Conservation (phyloP, 495 filamentous ascomycete genomes). For the Daldinia caldariorum region DNA sequence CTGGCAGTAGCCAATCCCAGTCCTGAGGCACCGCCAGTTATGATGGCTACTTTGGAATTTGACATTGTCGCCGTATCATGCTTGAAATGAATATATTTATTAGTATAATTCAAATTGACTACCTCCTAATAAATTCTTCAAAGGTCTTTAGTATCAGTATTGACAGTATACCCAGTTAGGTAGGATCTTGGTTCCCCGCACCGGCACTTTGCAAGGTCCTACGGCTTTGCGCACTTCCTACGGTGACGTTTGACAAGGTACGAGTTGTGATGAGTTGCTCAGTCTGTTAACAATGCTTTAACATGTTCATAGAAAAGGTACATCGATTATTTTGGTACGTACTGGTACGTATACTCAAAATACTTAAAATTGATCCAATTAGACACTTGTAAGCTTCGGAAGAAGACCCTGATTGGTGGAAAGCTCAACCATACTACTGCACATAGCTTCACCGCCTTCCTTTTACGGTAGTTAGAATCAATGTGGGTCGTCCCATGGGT, state of each 20-base stretch:
- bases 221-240: neutral
- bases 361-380: slow-evolving; percentile 1
- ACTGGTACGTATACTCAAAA: slow-evolving; percentile 13
- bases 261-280: slow-evolving; percentile 16
- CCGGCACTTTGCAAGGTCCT: slow-evolving; percentile 27
- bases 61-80: slow-evolving; percentile 17
- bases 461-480: slow-evolving; percentile 30
- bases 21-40: slow-evolving; percentile 40
- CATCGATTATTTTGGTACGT: slow-evolving; percentile 4
- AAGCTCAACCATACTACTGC: slow-evolving; percentile 21
- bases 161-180: neutral
- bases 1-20: slow-evolving; percentile 35
- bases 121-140: neutral
- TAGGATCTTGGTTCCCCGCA: slow-evolving; percentile 34
- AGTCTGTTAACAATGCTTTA: slow-evolving; percentile 14
- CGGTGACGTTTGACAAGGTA: neutral
- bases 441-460: slow-evolving; percentile 29
- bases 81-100: neutral
- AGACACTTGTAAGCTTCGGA: neutral
- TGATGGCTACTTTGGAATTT: slow-evolving; percentile 31
- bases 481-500: slow-evolving; percentile 29
- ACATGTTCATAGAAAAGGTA: neutral
- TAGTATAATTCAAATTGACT: neutral
- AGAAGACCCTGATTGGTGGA: slow-evolving; percentile 21
- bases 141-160: neutral